These are phyloP conservation scores for Casaregolazyma lundiana DNA, from an alignment of 1,139 yeast genomes.

Conservation along the genomic window DNA sequence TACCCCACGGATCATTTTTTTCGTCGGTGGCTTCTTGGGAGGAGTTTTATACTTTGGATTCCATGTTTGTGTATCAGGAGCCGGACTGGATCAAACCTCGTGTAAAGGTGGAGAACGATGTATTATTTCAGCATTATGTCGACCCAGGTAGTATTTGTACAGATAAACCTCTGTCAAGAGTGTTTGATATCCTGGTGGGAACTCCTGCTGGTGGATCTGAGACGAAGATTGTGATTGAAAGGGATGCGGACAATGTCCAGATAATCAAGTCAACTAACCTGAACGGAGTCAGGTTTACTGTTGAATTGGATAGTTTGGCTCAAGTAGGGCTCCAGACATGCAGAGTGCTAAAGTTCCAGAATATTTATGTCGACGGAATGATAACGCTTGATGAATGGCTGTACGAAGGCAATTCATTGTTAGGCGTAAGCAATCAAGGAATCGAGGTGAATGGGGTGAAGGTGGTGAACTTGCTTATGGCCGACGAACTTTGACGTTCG, in stretches of 20 bases:
- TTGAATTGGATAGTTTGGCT: slow-evolving; percentile 3
- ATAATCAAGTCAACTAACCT: slow-evolving; percentile 16
- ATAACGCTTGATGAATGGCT: slow-evolving; percentile 8
- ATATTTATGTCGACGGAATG: slow-evolving; percentile 7
- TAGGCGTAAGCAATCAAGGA: slow-evolving; percentile 6
- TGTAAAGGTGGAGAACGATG: slow-evolving; percentile 3
- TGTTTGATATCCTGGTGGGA: slow-evolving; percentile 8
- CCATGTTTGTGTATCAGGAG: slow-evolving; percentile 23
- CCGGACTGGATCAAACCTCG: slow-evolving; percentile 20
- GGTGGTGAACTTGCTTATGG: slow-evolving; percentile 2
- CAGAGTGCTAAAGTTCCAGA: slow-evolving; percentile 9
- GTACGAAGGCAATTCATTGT: slow-evolving; percentile 3
- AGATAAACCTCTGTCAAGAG: background rate
- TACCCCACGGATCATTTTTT: slow-evolving; percentile 6
- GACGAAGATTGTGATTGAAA: slow-evolving; percentile 8
- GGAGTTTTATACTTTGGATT: slow-evolving; percentile 31
- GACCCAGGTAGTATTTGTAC: slow-evolving; percentile 9
- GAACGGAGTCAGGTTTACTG: slow-evolving; percentile 15
- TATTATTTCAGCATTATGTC: slow-evolving; percentile 4
- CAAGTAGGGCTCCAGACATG: background rate
- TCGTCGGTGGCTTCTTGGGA: slow-evolving; percentile 35
- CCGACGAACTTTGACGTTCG: background rate
- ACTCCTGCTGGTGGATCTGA: slow-evolving; percentile 7
- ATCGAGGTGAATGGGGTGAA: slow-evolving; percentile 6
- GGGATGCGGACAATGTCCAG: slow-evolving; percentile 4